phyloP scores from a whole-genome alignment of 805 yeast species.

The Candida insectorum region DNA sequence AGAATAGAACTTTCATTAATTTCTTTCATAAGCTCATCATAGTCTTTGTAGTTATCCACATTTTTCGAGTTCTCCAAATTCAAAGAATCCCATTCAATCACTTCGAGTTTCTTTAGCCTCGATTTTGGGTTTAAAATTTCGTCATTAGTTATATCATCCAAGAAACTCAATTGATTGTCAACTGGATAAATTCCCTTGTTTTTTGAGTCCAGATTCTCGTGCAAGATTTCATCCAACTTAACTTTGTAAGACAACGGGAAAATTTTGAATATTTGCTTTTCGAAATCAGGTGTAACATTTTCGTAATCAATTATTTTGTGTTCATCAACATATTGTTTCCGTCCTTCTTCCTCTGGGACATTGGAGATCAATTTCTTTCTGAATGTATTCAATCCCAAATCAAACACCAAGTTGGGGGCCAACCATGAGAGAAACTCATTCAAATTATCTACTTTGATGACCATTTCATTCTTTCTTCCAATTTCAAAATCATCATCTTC shows the following conservation, averaged over 20 bases:
- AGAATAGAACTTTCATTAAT: conserved; percentile 9
- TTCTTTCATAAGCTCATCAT: conserved; percentile 16
- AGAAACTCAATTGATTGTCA: conserved; percentile 30
- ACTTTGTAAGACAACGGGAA: conserved; percentile 34
- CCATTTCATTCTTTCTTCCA: conserved; percentile 27
- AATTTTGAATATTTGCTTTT: conserved; percentile 16
- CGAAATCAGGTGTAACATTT: conserved; percentile 13
- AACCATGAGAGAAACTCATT: conserved; percentile 36
- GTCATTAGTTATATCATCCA: conserved; percentile 35
- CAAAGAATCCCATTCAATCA: conserved; percentile 37
- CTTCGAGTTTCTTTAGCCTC: conserved; percentile 19
- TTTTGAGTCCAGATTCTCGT: conserved; percentile 14
- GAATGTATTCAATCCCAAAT: conserved; percentile 24
- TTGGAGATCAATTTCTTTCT: conserved; percentile 9
- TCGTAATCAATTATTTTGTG: conserved; percentile 1
- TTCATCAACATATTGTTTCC: not conserved
- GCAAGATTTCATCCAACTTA: conserved; percentile 30
- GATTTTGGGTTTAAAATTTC: conserved; percentile 25
- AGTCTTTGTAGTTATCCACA: conserved; percentile 17
- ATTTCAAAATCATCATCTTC: conserved; percentile 31
- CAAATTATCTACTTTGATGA: conserved; percentile 23
- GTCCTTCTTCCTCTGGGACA: conserved; percentile 4
- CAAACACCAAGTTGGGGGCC: conserved; percentile 39
- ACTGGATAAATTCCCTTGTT: conserved; percentile 9
- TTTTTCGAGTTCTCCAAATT: conserved; percentile 13